These are phyloP conservation scores for Mucor mucedo DNA, from an alignment of 371 early-diverging fungal genomes.

Conservation along the genomic window DNA sequence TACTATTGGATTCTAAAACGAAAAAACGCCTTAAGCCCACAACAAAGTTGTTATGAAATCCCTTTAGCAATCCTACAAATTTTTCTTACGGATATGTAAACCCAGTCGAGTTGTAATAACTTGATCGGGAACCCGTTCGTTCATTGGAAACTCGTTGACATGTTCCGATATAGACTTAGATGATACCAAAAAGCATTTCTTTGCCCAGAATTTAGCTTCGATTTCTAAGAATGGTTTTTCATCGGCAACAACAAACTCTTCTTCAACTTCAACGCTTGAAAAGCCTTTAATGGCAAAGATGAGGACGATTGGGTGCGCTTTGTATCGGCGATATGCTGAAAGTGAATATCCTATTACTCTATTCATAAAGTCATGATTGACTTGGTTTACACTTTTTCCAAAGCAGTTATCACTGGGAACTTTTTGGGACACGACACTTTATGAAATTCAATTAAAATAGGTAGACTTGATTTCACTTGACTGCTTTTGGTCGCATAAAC, in stretches of 20 bases:
- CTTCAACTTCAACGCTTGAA: slow-evolving; percentile 9
- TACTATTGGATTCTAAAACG: too few species aligned
- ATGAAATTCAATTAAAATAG: slow-evolving; percentile 20
- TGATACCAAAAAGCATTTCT: slow-evolving; percentile 11
- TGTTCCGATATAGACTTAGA: slow-evolving; percentile 1
- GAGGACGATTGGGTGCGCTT: slow-evolving; percentile 16
- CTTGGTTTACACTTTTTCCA: too few species aligned
- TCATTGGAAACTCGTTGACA: slow-evolving; percentile 1
- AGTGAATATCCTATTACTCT: slow-evolving; percentile 10
- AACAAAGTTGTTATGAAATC: too few species aligned
- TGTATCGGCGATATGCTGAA: slow-evolving; percentile 17
- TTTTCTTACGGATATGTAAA: too few species aligned
- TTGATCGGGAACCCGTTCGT: too few species aligned
- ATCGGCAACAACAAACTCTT: slow-evolving; percentile 11
- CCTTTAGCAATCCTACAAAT: too few species aligned
- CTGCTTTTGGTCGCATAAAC: too few species aligned
- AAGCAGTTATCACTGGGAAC: too few species aligned
- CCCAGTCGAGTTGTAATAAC: too few species aligned
- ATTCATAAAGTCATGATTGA: slow-evolving; percentile 2
- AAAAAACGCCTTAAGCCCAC: too few species aligned
- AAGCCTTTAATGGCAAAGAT: slow-evolving; percentile 18
- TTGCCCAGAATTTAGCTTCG: slow-evolving; percentile 17
- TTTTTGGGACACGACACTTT: too few species aligned
- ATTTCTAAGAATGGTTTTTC: slow-evolving; percentile 7
- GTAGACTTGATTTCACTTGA: not conserved